Base-by-base conservation (phyloP, 768 basidiomycete genomes). In the Termitomyces sp. region DNA sequence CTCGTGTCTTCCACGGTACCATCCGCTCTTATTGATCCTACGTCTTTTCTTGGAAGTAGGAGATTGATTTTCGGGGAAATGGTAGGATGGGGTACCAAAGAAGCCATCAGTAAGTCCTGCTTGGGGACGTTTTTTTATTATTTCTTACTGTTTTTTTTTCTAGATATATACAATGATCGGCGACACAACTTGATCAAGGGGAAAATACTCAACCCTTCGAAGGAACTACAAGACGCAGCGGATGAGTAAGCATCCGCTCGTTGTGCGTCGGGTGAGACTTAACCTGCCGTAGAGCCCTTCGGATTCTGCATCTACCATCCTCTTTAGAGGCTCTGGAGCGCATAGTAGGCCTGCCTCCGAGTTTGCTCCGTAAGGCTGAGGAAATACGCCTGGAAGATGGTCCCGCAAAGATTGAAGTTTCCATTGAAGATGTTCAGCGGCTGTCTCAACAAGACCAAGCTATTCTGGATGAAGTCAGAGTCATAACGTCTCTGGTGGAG, bases 301-400 rank as follows among this genome's bases (percentile, higher is more conserved):
- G 83, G 64, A 79, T 76, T 1, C 78, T 92, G 48, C 91, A 91
- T 66, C 81, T 97, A 16, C 96, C 95, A 7, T 86, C 91, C 1
- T 80, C 93, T 0, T 78, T 97, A 27, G 93, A 98, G 66, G 93
- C 93, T 0, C 75, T 97, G 3, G 93, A 96, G 66, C 81, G 87
- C 27, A 91, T 91, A 1, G 81, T 93, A 24, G 93, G 94, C 18
- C 78, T 98, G 16, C 96, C 96, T 7, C 90, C 94, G 0, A 93
- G 93, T 62, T 73, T 98, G 24, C 71, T 98, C 52, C 84, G 82
- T 54, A 94, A 92, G 71, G 89, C 93, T 0, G 89, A 91, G 66
- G 89, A 96, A 69, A 84, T 98, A 1, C 81, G 91, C 42, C 72
- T 82, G 0, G 89, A 90, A 55, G 82, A 93, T 63, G 95, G 95